phyloP scores from a whole-genome alignment of 306 rosid genomes.

The Prunus armeniaca region DNA sequence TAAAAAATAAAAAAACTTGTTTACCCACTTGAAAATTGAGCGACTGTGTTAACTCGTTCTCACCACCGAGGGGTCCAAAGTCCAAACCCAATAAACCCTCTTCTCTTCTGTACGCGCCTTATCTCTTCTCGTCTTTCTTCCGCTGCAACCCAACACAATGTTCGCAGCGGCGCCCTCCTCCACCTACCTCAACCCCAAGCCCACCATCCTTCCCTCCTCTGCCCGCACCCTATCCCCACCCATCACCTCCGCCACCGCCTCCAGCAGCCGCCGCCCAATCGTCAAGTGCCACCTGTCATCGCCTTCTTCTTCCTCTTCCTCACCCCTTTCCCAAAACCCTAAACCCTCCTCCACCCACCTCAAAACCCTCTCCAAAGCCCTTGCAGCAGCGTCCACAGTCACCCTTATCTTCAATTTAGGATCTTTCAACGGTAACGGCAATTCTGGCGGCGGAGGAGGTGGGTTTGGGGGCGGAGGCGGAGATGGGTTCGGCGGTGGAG shows the following conservation, averaged over 20 bases:
- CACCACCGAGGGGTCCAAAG: background rate
- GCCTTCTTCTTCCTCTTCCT: background rate
- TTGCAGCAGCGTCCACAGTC: conserved; percentile 60
- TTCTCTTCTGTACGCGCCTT: background rate
- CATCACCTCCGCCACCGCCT: conserved; percentile 6
- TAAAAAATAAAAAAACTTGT: background rate
- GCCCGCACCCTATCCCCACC: conserved; percentile 18
- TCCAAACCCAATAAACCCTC: conserved; percentile 15
- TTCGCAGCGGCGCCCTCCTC: conserved; percentile 49
- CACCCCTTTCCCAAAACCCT: conserved; percentile 27
- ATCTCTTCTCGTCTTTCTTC: background rate
- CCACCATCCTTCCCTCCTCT: conserved; percentile 26
- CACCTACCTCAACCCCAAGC: conserved; percentile 36
- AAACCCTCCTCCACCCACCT: conserved; percentile 21
- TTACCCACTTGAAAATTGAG: background rate
- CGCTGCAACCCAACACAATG: conserved; percentile 30
- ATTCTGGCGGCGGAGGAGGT: conserved; percentile 39
- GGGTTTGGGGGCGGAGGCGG: conserved; percentile 25
- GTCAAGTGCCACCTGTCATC: conserved; percentile 35
- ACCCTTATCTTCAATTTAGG: conserved; percentile 40
- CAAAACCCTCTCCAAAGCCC: conserved; percentile 50
- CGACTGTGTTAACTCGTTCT: background rate
- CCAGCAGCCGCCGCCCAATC: conserved; percentile 19
- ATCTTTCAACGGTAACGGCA: conserved; percentile 23
- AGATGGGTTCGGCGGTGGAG: conserved; percentile 24